Evolutionary conservation across 768 basidiomycete species (phyloP).

Genomic region (Mycena galericulata): DNA sequence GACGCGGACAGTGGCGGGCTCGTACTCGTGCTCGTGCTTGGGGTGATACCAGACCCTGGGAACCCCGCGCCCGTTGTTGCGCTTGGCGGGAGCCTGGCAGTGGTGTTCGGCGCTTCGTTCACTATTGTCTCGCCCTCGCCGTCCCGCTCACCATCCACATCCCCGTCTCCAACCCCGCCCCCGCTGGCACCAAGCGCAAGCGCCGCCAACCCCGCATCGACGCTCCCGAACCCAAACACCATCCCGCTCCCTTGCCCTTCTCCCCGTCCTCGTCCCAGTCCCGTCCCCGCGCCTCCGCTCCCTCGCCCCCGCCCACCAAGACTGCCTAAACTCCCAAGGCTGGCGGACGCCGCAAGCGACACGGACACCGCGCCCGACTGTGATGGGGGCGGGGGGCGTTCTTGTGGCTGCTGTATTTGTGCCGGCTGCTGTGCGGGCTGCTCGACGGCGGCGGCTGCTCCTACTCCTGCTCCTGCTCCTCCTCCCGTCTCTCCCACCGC

Average conservation of each 20-base stretch:
- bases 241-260: background rate
- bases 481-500: slow-evolving; percentile 3
- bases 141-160: background rate
- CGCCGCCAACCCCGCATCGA: slow-evolving; percentile 1
- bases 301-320: background rate
- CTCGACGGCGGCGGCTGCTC: background rate
- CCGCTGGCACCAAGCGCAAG: background rate
- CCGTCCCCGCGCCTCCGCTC: background rate
- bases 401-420: background rate
- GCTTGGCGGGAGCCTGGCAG: slow-evolving; percentile 1
- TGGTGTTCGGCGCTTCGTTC: too few relatives aligned
- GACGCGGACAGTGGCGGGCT: slow-evolving; percentile 13
- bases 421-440: background rate
- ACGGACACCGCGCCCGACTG: slow-evolving; percentile 27
- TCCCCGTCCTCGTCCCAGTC: background rate
- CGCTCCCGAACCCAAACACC: slow-evolving; percentile 31
- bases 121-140: background rate
- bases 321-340: slow-evolving; percentile 1
- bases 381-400: slow-evolving; percentile 29
- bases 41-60: too few relatives aligned
- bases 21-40: background rate
- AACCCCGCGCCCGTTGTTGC: slow-evolving; percentile 2
- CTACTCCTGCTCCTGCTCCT: background rate
- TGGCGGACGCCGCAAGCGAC: background rate
- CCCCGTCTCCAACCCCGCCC: too few relatives aligned